Base-by-base conservation (phyloP, 306 rosid genomes). In the Malus sylvestris region DNA sequence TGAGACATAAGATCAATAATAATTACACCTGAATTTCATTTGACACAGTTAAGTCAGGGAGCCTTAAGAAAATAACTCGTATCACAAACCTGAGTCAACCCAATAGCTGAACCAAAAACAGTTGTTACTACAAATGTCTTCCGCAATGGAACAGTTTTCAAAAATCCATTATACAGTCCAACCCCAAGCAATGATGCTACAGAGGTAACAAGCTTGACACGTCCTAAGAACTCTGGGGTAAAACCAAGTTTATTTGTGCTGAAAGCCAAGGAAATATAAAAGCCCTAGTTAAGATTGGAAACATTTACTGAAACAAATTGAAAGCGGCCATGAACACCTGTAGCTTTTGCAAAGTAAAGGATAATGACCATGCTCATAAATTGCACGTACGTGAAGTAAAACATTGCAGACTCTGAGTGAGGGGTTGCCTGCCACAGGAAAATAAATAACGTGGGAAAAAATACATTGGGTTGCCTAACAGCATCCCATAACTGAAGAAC, bases 371-470 rank as follows among this genome's bases (percentile, higher is more conserved):
- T 35, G 72, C 77, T 80, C 29, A 79, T 69, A 72, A 62, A 64
- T 20, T 75, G 78, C 67, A 84, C 97, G 66, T 92, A 95, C 99
- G 79, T 85, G 84, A 90, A 95, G 86, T 81, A 95, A 83, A 95
- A 95, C 97, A 92, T 95, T 55, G 97, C 99, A 52, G 97, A 95
- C 72, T 95, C 99, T n/a, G 97, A 95, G 12, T 95, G 99, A 0
- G 99, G 99, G 35, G 99, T 95, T 81, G 97, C 91, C 89, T 95
- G 99, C 99, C 99, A 95, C 87, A 92, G 83, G 87, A 95, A 92
- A 85, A 95, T 87, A 84, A 95, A 95, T 75, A 92, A 71, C 1
- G 97, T 92, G 55, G 99, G 99, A 79, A 95, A 91, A 70, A 92
- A 84, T 60, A 95, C 89, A 78, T 80, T 84, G 73, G 92, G 97